Evolutionary conservation across 352 stramenopile genomes (phyloP).

Genomic region (Detonula confervacea): DNA sequence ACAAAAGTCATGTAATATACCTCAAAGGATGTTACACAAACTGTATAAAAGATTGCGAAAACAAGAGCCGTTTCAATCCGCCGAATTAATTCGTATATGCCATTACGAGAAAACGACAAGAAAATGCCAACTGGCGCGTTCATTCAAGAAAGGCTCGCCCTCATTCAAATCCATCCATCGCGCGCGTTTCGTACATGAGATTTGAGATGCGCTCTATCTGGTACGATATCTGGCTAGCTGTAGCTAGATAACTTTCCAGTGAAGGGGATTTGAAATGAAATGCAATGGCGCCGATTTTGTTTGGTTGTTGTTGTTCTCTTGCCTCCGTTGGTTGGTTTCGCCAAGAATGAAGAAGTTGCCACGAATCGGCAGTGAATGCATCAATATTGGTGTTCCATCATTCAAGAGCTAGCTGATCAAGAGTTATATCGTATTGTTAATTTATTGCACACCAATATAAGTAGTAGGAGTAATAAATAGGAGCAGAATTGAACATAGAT

Average conservation of each 20-base stretch:
- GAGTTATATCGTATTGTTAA: too few species aligned
- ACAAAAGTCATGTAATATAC: background rate
- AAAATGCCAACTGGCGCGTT: background rate
- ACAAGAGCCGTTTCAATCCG: background rate
- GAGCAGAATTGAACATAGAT: too few species aligned
- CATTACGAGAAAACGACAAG: background rate
- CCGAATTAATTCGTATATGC: background rate
- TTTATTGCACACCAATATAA: too few species aligned
- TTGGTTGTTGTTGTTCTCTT: background rate
- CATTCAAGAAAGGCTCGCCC: background rate
- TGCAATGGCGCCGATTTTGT: background rate
- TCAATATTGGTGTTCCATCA: background rate
- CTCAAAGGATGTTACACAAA: background rate
- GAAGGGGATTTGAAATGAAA: too few species aligned
- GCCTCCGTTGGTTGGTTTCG: background rate
- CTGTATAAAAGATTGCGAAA: background rate
- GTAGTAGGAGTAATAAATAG: too few species aligned
- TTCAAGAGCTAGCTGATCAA: too few species aligned
- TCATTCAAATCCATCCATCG: too few species aligned
- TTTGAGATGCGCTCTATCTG: too few species aligned
- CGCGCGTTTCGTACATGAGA: too few species aligned
- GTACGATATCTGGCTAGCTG: too few species aligned
- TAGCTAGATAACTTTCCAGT: too few species aligned
- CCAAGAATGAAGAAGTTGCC: background rate
- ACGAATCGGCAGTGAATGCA: background rate